Percentiles rank a stretch among this genome's conserved stretches.
phyloP scores from a whole-genome alignment of 768 basidiomycete species.

The Amanita subjunquillea region DNA sequence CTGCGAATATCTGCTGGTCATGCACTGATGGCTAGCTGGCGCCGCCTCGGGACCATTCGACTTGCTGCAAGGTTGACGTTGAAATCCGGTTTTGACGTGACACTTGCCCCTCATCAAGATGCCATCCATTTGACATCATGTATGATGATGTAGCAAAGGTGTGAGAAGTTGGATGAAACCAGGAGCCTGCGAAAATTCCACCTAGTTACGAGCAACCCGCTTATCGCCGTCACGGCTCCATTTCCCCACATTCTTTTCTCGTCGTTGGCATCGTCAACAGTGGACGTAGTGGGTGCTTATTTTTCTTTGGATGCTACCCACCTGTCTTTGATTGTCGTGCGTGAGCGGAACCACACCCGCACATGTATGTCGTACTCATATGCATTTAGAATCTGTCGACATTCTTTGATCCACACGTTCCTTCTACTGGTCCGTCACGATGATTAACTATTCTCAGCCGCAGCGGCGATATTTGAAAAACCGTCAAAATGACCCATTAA shows the following conservation, averaged over 20 bases:
- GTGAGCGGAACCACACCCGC: background rate
- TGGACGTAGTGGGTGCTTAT: background rate
- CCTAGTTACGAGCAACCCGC: background rate
- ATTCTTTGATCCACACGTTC: constrained; percentile 7
- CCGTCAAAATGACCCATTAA: constrained; percentile 11
- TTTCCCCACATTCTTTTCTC: background rate
- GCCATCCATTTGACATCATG: constrained; percentile 12
- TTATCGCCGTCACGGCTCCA: background rate
- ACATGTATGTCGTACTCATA: background rate
- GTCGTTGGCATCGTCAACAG: background rate
- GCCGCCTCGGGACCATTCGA: too few relatives aligned
- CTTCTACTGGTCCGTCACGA: constrained; percentile 7
- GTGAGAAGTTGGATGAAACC: background rate
- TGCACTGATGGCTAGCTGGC: too few relatives aligned
- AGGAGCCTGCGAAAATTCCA: constrained; percentile 2
- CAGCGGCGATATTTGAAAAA: constrained; percentile 10
- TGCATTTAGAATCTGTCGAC: background rate
- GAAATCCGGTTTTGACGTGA: too few relatives aligned
- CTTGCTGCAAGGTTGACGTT: too few relatives aligned
- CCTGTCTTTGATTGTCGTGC: background rate
- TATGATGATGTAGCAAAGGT: constrained; percentile 10
- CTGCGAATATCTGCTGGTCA: too few relatives aligned
- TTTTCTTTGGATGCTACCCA: background rate
- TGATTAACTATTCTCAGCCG: constrained; percentile 11
- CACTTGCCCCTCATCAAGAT: too few relatives aligned